These are phyloP conservation scores for Plenodomus tracheiphilus DNA, from an alignment of 2,329 filamentous ascomycete species.

Conservation along the genomic window DNA sequence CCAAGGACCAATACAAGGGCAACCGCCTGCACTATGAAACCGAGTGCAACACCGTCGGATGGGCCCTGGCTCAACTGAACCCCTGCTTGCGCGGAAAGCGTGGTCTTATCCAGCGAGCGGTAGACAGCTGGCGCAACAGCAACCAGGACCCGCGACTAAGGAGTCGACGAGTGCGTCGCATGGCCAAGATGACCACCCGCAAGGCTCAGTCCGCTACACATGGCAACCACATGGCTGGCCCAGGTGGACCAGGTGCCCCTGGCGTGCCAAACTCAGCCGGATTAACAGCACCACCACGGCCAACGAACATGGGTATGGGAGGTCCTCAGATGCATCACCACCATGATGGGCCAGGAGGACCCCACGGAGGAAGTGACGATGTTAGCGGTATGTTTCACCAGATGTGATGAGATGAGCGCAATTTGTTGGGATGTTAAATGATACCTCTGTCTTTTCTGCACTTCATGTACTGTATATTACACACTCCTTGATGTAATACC, in stretches of 20 bases:
- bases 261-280: conserved; percentile 66
- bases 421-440: conserved; percentile 45
- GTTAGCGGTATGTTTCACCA: conserved; percentile 98
- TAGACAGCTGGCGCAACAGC: conserved; percentile 99
- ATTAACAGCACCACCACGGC: conserved; percentile 63
- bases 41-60: conserved; percentile 99
- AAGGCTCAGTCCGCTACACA: conserved; percentile 68
- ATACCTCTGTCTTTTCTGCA: conserved; percentile 48
- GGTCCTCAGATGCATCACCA: conserved; percentile 70
- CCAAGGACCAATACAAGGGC: conserved; percentile 93
- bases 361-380: conserved; percentile 69
- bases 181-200: conserved; percentile 93
- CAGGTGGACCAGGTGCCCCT: conserved; percentile 62
- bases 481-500: conserved; percentile 50
- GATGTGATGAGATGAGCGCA: conserved; percentile 63
- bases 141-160: conserved; percentile 92
- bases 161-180: conserved; percentile 87
- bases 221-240: conserved; percentile 68
- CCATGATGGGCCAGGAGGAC: conserved; percentile 70
- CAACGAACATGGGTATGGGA: conserved; percentile 71
- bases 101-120: conserved; percentile 92
- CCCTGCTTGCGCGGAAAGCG: conserved; percentile 88
- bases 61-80: conserved; percentile 93
- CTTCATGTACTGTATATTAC: conserved; percentile 45
- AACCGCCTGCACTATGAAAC: conserved; percentile 96